phyloP scores from a whole-genome alignment of 176 grass and related monocot species.

The Oryza meyeriana region DNA sequence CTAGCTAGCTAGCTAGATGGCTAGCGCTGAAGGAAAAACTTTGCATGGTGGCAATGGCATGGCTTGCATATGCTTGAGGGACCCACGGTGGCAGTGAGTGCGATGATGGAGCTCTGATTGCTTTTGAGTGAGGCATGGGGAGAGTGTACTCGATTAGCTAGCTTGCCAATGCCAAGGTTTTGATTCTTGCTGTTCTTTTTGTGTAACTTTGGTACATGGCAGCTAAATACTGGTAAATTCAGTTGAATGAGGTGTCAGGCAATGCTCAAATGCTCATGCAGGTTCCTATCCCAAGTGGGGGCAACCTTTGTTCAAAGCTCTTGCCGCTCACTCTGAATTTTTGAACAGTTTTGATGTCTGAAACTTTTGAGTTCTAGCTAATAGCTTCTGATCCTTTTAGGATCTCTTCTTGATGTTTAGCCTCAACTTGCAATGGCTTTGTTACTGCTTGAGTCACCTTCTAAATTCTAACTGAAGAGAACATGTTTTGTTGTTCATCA shows the following conservation, averaged over 20 bases:
- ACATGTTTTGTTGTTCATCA: background rate
- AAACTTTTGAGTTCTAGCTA: background rate
- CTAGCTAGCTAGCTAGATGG: background rate
- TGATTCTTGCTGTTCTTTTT: constrained; percentile 23
- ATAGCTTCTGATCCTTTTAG: background rate
- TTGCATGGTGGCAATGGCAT: background rate
- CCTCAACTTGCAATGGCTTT: background rate
- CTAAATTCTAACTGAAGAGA: background rate
- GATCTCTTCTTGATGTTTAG: background rate
- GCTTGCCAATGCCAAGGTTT: constrained; percentile 18
- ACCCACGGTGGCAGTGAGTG: background rate
- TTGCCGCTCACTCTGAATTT: background rate
- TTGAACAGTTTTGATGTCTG: background rate
- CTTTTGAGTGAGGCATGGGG: constrained; percentile 50
- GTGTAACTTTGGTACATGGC: constrained; percentile 26
- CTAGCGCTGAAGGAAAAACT: background rate
- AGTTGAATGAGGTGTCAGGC: background rate
- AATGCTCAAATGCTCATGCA: constrained; percentile 10
- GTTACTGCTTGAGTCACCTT: background rate
- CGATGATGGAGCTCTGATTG: constrained; percentile 24
- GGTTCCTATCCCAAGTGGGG: constrained; percentile 6
- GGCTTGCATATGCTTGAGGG: background rate
- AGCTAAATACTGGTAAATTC: background rate
- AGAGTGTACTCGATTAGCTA: constrained; percentile 11
- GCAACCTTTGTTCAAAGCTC: background rate